phyloP scores from a whole-genome alignment of 257 asterid species.

The Gentiana macrophylla region DNA sequence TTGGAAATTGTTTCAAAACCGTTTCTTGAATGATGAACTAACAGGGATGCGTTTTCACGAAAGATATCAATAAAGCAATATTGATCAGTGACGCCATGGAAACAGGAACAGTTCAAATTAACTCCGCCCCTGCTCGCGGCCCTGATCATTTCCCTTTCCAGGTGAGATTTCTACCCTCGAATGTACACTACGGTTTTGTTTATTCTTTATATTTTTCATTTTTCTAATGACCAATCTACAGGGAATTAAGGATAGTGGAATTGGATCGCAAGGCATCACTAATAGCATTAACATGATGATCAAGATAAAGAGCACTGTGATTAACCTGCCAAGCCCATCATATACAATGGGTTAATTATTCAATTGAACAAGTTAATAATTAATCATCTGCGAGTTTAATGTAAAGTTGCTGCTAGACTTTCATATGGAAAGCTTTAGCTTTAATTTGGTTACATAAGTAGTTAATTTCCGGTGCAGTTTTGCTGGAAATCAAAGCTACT shows the following conservation, averaged over 20 bases:
- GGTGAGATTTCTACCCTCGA: slow-evolving; percentile 22
- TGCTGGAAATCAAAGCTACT: neutral
- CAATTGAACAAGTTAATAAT: neutral
- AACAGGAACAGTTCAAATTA: slow-evolving; percentile 83
- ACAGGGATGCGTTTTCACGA: slow-evolving; percentile 89
- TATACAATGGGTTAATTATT: slow-evolving; percentile 73
- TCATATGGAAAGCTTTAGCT: slow-evolving; percentile 2
- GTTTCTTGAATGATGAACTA: neutral
- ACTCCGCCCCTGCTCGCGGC: slow-evolving; percentile 98
- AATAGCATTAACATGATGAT: slow-evolving; percentile 98
- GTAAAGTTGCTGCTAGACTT: neutral
- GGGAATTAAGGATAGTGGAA: slow-evolving; percentile 99
- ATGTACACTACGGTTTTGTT: too few relatives aligned
- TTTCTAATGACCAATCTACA: slow-evolving; percentile 9
- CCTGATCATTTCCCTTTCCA: slow-evolving; percentile 98
- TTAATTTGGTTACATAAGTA: neutral
- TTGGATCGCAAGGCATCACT: slow-evolving; percentile 94
- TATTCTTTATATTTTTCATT: too few relatives aligned
- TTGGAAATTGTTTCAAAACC: neutral
- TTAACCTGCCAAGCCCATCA: slow-evolving; percentile 87
- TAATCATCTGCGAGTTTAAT: neutral
- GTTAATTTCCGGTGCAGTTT: slow-evolving; percentile 1
- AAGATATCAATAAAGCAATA: slow-evolving; percentile 86
- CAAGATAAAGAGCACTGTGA: slow-evolving; percentile 88
- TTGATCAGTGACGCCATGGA: slow-evolving; percentile 96